phyloP scores from a whole-genome alignment of 2,329 filamentous ascomycete species.

The Cercospora zeae-maydis region DNA sequence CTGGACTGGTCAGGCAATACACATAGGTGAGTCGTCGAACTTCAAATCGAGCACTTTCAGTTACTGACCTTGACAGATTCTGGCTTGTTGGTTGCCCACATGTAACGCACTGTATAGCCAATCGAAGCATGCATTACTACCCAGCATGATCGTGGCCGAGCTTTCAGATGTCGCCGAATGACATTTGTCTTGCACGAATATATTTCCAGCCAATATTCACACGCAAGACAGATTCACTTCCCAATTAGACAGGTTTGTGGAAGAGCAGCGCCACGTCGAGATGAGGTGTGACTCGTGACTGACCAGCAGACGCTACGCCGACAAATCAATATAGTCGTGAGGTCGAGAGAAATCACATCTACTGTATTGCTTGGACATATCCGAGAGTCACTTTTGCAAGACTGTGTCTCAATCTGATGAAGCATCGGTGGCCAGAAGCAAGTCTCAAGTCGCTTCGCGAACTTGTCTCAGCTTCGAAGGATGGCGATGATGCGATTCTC shows the following conservation, averaged over 20 bases:
- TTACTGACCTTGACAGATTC: slow-evolving; percentile 10
- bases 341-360: background rate
- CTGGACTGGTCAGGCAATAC: slow-evolving; percentile 47
- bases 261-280: background rate
- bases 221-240: background rate
- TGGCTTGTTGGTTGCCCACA: slow-evolving; percentile 18
- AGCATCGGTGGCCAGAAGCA: background rate
- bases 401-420: background rate
- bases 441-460: background rate
- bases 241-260: background rate
- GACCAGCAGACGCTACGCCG: background rate
- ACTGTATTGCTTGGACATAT: background rate
- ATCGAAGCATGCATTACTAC: background rate
- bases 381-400: background rate
- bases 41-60: too few relatives aligned
- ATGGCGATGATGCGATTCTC: background rate
- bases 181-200: background rate
- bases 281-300: background rate
- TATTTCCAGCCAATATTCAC: background rate
- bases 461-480: background rate
- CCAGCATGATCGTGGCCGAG: background rate
- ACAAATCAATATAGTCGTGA: background rate
- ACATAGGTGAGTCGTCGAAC: slow-evolving; percentile 37
- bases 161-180: too few relatives aligned
- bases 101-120: slow-evolving; percentile 3